Evolutionary conservation across 345 rosid species (phyloP).

Genomic region (Mercurialis annua): DNA sequence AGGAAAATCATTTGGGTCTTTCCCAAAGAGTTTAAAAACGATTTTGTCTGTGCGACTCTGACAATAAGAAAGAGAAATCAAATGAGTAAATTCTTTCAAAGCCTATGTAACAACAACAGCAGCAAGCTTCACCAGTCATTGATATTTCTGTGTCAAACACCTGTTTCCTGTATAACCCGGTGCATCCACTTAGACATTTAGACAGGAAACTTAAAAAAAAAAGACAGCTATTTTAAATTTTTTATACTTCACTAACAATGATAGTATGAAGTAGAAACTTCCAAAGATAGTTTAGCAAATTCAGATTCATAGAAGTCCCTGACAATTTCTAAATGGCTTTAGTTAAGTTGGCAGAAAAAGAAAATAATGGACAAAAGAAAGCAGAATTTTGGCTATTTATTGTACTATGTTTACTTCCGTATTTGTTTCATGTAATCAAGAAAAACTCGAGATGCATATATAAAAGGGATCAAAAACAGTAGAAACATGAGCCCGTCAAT

Average conservation of each 20-base stretch:
- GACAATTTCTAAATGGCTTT: neutral
- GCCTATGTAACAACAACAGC: neutral
- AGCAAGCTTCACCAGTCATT: neutral
- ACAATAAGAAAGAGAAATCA: constrained; percentile 23
- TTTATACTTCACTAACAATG: neutral
- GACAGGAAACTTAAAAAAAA: neutral
- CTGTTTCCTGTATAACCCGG: neutral
- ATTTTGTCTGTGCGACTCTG: constrained; percentile 93
- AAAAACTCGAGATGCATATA: neutral
- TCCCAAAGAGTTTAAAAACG: constrained; percentile 90
- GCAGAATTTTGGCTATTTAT: neutral
- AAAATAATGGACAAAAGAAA: neutral
- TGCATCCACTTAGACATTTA: neutral
- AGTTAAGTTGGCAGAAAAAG: neutral
- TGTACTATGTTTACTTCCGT: neutral
- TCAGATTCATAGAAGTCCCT: neutral
- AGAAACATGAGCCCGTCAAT: neutral
- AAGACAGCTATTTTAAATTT: neutral
- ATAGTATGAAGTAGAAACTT: constrained; percentile 2
- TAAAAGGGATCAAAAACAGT: neutral
- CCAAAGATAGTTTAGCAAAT: neutral
- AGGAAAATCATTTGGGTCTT: constrained; percentile 90
- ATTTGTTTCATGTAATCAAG: neutral
- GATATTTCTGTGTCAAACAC: neutral
- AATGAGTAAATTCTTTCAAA: constrained; percentile 13